phyloP scores from a whole-genome alignment of 441 rosid species.

The Euphorbia celastroides region DNA sequence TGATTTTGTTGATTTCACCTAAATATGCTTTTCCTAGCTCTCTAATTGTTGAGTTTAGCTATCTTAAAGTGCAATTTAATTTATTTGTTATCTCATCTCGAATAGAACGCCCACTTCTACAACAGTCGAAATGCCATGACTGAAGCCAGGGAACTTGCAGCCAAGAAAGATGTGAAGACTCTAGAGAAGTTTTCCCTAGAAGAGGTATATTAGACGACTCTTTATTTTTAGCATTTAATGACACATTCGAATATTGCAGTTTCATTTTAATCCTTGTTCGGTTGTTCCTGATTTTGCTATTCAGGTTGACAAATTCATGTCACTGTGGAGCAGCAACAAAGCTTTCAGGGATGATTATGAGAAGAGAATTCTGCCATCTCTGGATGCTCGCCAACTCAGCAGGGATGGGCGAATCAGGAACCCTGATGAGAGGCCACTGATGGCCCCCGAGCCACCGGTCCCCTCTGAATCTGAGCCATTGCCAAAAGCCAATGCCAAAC shows the following conservation, averaged over 20 bases:
- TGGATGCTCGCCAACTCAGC: slow-evolving; percentile 57
- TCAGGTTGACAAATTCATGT: slow-evolving; percentile 74
- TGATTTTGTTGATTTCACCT: too few species aligned
- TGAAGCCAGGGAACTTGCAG: slow-evolving; percentile 47
- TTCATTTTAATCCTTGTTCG: slow-evolving; percentile 21
- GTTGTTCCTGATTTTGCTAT: slow-evolving; percentile 15
- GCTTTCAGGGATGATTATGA: slow-evolving; percentile 66
- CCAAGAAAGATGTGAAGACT: slow-evolving; percentile 40
- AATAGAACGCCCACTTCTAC: slow-evolving; percentile 44
- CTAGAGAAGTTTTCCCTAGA: slow-evolving; percentile 39
- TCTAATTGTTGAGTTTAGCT: too few species aligned
- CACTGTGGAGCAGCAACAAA: slow-evolving; percentile 56
- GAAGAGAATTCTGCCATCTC: slow-evolving; percentile 56
- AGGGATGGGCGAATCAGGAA: slow-evolving; percentile 69
- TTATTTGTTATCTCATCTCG: not conserved
- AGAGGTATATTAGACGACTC: slow-evolving; percentile 38
- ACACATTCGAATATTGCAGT: slow-evolving; percentile 4
- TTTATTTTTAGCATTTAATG: not conserved
- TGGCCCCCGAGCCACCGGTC: slow-evolving; percentile 26
- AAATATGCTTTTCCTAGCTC: too few species aligned
- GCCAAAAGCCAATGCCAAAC: slow-evolving; percentile 38
- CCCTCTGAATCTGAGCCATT: slow-evolving; percentile 35
- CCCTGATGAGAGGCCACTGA: slow-evolving; percentile 79
- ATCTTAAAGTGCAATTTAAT: not conserved
- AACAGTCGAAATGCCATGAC: slow-evolving; percentile 35